Evolutionary conservation across 805 yeast species (phyloP), one percentile per base, ranked within the genome.

Genomic region (Millerozyma miso): DNA sequence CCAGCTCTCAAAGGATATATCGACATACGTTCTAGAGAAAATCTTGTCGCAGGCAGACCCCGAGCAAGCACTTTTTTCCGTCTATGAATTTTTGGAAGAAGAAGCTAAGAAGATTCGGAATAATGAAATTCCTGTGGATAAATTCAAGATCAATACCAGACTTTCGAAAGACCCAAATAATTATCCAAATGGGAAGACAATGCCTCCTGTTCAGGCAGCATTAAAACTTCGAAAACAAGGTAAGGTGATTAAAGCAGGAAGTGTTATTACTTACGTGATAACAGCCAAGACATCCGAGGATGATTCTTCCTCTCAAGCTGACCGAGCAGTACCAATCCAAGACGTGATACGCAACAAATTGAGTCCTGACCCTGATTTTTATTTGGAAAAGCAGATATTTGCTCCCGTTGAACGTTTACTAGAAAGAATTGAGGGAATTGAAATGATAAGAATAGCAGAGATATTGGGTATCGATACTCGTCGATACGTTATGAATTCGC

Each of bases 171-270:
- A 89, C 53, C 97, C 98, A 3, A 70, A 69, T 23, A 81, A 81
- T 39, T 93, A 93, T 60, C 89, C 91, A 2, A 81, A 80, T 50
- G 90, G 85, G 18, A 85, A 85, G 49, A 76, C 79, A 35, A 80
- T 84, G 81, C 93, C 96, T 43, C 89, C 88, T 19, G 96, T 93
- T 13, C 93, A 85, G 59, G 97, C 89, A 31, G 99, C 98, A 0
- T 67, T 88, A 46, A 75, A 93, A 52, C 72, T 88, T 63, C 70
- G 86, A 50, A 77, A 76, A n/a, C 83, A 81, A 46, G 97, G 98
- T 31, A 90, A 89, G 55, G 83, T 85, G 31, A 78, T 93, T 39
- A 83, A 82, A 49, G 95, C 95, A 0, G 96, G 96, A 16, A 85
- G 84, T 52, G 97, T 93, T 38, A 83, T 93, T 32, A 85, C 97